Evolutionary conservation across 495 filamentous ascomycete species (phyloP).

Genomic region (Penicillium pancosmium): DNA sequence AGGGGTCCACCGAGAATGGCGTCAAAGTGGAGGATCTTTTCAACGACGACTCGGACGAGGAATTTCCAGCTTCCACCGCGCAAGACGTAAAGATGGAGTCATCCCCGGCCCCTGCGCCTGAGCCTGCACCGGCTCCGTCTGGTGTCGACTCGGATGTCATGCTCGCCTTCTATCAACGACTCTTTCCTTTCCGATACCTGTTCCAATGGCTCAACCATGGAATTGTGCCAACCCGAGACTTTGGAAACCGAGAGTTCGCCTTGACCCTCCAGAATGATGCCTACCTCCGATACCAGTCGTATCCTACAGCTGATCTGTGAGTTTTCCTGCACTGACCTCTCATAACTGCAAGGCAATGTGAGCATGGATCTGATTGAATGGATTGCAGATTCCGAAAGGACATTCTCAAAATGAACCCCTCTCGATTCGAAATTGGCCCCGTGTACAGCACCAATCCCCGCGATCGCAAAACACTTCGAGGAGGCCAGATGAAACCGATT

Average conservation of each 20-base stretch:
- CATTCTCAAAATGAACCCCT: constrained; percentile 79
- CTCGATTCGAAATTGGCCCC: constrained; percentile 96
- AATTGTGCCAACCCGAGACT: constrained; percentile 80
- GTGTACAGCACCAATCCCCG: constrained; percentile 92
- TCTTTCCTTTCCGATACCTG: constrained; percentile 92
- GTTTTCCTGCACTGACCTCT: constrained; percentile 25
- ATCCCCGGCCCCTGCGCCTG: constrained; percentile 43
- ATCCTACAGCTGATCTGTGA: constrained; percentile 79
- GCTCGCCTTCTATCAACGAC: constrained; percentile 89
- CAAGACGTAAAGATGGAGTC: constrained; percentile 47
- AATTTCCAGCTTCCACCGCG: constrained; percentile 65
- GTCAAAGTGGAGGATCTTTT: constrained; percentile 82
- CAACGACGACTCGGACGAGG: constrained; percentile 75
- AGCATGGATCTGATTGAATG: constrained; percentile 5
- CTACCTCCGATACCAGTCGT: constrained; percentile 92
- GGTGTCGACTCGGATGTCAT: constrained; percentile 78
- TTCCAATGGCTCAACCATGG: constrained; percentile 99
- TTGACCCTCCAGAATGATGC: constrained; percentile 88
- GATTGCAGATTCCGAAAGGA: constrained; percentile 82
- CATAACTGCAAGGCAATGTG: not conserved
- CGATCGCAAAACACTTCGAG: constrained; percentile 81
- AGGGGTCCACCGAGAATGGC: constrained; percentile 30
- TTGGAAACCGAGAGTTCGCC: constrained; percentile 91
- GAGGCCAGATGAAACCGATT: constrained; percentile 68
- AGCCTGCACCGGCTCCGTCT: constrained; percentile 32